phyloP scores from a whole-genome alignment of 2,329 filamentous ascomycete species.

The Xenosphaeropsis pyriputrescens region DNA sequence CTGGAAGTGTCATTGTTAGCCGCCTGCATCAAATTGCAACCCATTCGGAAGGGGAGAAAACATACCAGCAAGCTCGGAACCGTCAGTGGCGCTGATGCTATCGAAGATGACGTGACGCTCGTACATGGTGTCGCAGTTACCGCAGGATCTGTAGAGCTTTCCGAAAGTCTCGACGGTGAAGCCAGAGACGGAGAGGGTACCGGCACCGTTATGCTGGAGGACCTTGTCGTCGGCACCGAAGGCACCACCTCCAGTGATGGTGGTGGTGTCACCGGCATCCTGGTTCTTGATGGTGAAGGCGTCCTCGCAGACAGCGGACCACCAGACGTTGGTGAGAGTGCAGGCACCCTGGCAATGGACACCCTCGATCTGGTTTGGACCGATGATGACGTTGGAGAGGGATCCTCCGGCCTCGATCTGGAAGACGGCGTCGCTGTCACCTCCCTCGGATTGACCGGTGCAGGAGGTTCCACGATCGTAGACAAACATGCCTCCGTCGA shows the following conservation, averaged over 20 bases:
- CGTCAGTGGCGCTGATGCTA: conserved; percentile 24
- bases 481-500: conserved; percentile 30
- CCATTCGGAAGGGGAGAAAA: neutral
- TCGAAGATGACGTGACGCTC: conserved; percentile 21
- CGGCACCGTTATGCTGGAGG: conserved; percentile 21
- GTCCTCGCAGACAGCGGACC: conserved; percentile 12
- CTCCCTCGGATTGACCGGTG: conserved; percentile 25
- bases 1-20: conserved; percentile 18
- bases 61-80: conserved; percentile 12
- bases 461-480: conserved; percentile 26
- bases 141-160: conserved; percentile 33
- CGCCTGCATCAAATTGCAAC: conserved; percentile 5
- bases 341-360: conserved; percentile 13
- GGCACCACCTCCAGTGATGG: conserved; percentile 27
- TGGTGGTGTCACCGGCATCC: conserved; percentile 20
- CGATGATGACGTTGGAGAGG: conserved; percentile 20
- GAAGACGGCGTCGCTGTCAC: conserved; percentile 20
- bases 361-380: conserved; percentile 19
- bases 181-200: conserved; percentile 17
- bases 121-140: conserved; percentile 25
- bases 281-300: conserved; percentile 12
- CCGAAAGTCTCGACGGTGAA: conserved; percentile 28
- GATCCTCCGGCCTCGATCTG: conserved; percentile 16
- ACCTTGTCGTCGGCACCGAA: conserved; percentile 26
- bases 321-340: conserved; percentile 14